Evolutionary conservation across 495 filamentous ascomycete species (phyloP), one percentile per base, ranked within the genome.

Genomic region (Penicillium verhagenii): DNA sequence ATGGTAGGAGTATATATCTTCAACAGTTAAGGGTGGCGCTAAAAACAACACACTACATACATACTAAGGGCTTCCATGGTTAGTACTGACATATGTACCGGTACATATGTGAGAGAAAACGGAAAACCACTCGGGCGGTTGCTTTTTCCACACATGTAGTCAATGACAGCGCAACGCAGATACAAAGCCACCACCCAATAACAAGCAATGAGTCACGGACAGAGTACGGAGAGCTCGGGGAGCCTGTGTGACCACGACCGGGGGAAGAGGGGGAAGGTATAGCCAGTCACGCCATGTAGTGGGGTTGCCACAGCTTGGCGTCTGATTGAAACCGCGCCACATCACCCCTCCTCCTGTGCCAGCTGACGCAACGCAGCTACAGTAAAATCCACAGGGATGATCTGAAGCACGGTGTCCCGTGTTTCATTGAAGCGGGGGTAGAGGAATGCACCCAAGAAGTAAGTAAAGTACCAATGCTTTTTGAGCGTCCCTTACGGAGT

Each of bases 331-430:
- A 6, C 11, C 26, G 29, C 23, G 43, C 43, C 33, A 54, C 52
- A 54, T 13, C 23, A 29, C 10, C 10, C 37, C 37, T 16, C n/a
- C 37, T 39, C 37, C 14, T 19, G 48, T n/a, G 14, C 33, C 39
- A 35, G 57, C 57, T 60, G 50, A 60, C 53, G 57, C 57, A 53
- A 43, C 53, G 53, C 57, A 56, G 43, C 53, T 43, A 40, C 48
- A n/a, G n/a, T n/a, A n/a, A n/a, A n/a, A n/a, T n/a, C n/a, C n/a
- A n/a, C n/a, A 50, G 31, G 18, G 16, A 42, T 52, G 26, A 18
- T 26, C 42, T 23, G 23, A 26, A 45, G 16, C 9, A 42, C n/a
- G 37, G 14, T 13, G 11, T 19, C 14, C 13, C 16, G 33, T 35
- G 38, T 42, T 11, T 21, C 18, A 42, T 11, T 21, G 9, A 42